Evolutionary conservation across 805 yeast genomes (phyloP).

Genomic region (Cyberlindnera americana): DNA sequence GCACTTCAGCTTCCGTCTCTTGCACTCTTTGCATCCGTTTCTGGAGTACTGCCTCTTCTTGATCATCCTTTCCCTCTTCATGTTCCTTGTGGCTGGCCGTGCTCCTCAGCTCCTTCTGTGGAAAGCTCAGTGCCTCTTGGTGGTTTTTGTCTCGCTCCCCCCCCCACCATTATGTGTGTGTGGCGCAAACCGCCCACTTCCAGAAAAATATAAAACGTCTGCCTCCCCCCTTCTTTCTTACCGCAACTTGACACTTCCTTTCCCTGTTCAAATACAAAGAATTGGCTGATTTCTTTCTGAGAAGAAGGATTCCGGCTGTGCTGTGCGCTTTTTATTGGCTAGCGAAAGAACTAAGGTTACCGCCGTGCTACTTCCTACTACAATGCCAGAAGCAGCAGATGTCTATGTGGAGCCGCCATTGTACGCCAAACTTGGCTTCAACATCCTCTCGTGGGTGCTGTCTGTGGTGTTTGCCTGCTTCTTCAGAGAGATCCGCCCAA

Average conservation of each 20-base stretch:
- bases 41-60: constrained; percentile 37
- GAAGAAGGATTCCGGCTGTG: no score
- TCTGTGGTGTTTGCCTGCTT: constrained; percentile 56
- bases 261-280: no score
- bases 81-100: neutral
- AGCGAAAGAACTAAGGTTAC: no score
- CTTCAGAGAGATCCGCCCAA: constrained; percentile 82
- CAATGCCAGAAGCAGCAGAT: constrained; percentile 3
- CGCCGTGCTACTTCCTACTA: no score
- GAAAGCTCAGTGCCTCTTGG: no score
- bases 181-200: neutral
- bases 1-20: constrained; percentile 37
- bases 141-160: neutral
- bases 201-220: no score
- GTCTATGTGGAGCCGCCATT: constrained; percentile 8
- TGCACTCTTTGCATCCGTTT: constrained; percentile 45
- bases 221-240: no score
- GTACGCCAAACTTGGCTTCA: constrained; percentile 41
- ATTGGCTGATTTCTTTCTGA: no score
- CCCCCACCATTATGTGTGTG: no score
- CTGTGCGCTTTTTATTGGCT: no score
- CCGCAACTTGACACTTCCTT: no score
- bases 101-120: no score
- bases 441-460: constrained; percentile 49
- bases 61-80: neutral